Base-by-base conservation (phyloP, 1,284 basidiomycete species). In the Boletus semigastroideus region DNA sequence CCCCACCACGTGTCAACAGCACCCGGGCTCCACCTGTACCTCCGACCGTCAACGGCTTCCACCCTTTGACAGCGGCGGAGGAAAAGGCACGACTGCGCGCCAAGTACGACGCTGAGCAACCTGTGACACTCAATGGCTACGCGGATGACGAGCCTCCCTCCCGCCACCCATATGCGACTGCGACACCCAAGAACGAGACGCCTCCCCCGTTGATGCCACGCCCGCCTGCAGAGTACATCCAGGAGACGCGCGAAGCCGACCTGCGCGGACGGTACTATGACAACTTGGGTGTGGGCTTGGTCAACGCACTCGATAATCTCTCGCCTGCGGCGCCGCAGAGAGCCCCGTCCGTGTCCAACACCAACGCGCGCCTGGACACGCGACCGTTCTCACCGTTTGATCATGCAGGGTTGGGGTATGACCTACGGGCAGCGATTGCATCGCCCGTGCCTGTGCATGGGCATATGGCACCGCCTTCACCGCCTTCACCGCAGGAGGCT, bases 211-310 rank as follows among this genome's bases (percentile, higher is more conserved):
- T 91, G 48, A 72, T 78, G 71, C 88, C 88, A 2, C 80, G 84
- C 50, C 88, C 88, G 0, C 87, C 88, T 5, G 79, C 68, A 9
- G 81, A 87, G 46, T 91, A 91, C 63, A 89, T 91, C 54, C 78
- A 84, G 56, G 84, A 90, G 68, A 90, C 88, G 27, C 80, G 80
- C 55, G 82, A 84, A 56, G 86, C 84, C 58, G 85, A 90, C 59
- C 72, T 76, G 20, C 78, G 84, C 10, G 72, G 78, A 13, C 63
- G 57, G 25, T 60, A 61, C 51, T 55, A 49, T 38, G 58, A 60
- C 42, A 53, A 16, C 31, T 41, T 58, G 19, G 63, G 60, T 4
- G 50, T 55, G 10, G 59, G 58, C 0, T 19, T 59, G 20, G 57
- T 63, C 0, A 54, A 42, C 14, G 59, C 53, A 4, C 57, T 66